Evolutionary conservation across 1,284 basidiomycete species (phyloP).

Genomic region (Neotropicomus parvogracilis): DNA sequence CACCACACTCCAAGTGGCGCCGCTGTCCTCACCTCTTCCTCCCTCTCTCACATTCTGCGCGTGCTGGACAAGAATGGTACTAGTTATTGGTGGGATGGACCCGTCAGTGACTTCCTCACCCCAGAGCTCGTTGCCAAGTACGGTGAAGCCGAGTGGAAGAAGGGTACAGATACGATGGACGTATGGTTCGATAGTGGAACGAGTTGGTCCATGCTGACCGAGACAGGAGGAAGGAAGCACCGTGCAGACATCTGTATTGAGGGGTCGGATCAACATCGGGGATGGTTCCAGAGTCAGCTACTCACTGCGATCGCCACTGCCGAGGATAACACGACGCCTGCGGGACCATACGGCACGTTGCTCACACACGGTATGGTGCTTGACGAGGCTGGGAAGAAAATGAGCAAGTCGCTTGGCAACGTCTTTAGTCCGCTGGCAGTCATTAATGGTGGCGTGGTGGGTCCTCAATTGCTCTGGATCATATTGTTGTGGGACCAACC

Average conservation of each 20-base stretch:
- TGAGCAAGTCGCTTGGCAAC: constrained; percentile 98
- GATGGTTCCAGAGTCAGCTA: constrained; percentile 98
- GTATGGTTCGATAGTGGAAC: constrained; percentile 99
- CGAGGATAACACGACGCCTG: constrained; percentile 27
- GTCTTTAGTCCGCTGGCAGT: constrained; percentile 83
- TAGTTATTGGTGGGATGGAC: constrained; percentile 90
- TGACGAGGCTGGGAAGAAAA: constrained; percentile 89
- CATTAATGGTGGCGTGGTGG: constrained; percentile 74
- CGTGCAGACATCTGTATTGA: constrained; percentile 90
- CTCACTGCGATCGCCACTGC: constrained; percentile 74
- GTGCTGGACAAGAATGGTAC: constrained; percentile 75
- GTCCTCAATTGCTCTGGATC: constrained; percentile 23
- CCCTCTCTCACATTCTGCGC: constrained; percentile 75
- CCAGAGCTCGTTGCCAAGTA: constrained; percentile 49
- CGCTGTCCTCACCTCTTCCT: constrained; percentile 64
- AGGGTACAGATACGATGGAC: constrained; percentile 94
- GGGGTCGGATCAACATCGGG: constrained; percentile 96
- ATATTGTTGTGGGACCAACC: constrained; percentile 5
- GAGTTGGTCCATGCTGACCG: constrained; percentile 82
- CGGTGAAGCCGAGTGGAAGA: constrained; percentile 52
- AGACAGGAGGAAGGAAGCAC: constrained; percentile 33
- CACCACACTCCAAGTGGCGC: constrained; percentile 65
- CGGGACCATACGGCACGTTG: constrained; percentile 76
- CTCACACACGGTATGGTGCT: constrained; percentile 98
- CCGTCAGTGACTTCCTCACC: constrained; percentile 79